Percentiles rank a stretch among this genome's conserved stretches.
Conservation (phyloP, 805 yeast genomes). For the Sugiyamaella lignohabitans region DNA sequence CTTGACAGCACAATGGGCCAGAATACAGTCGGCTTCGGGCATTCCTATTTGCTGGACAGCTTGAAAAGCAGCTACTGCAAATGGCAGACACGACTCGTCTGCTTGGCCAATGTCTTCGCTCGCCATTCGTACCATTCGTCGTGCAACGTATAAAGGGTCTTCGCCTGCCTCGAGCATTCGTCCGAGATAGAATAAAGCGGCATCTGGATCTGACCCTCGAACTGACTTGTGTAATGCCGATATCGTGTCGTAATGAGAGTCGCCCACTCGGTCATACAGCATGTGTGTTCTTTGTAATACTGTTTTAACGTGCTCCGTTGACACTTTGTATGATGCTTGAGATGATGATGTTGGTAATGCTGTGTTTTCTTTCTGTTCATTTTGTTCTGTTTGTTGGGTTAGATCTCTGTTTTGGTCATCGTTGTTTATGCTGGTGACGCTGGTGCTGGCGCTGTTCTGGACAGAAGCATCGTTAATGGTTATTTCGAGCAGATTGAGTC, state of each 20-base stretch:
- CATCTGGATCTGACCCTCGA: slow-evolving; percentile 85
- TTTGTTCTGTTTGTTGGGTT: neutral
- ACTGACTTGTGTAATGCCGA: slow-evolving; percentile 93
- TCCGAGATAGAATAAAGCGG: slow-evolving; percentile 78
- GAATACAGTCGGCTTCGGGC: slow-evolving; percentile 86
- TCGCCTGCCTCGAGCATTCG: slow-evolving; percentile 93
- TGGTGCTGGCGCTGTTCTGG: slow-evolving; percentile 5
- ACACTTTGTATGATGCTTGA: no score
- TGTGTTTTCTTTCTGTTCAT: neutral
- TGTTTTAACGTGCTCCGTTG: slow-evolving; percentile 31
- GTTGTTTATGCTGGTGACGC: no score
- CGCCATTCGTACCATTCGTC: slow-evolving; percentile 91
- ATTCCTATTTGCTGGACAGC: slow-evolving; percentile 86
- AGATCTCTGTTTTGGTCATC: slow-evolving; percentile 1
- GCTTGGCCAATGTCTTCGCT: slow-evolving; percentile 88
- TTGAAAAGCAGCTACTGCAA: slow-evolving; percentile 78
- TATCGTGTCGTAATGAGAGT: slow-evolving; percentile 88
- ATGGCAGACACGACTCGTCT: slow-evolving; percentile 78
- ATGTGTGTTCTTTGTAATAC: slow-evolving; percentile 46
- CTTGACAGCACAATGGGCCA: slow-evolving; percentile 92
- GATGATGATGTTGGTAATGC: neutral
- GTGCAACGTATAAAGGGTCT: slow-evolving; percentile 79
- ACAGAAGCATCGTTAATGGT: slow-evolving; percentile 13
- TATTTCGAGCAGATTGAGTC: slow-evolving; percentile 73
- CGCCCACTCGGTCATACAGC: slow-evolving; percentile 82